Base-by-base conservation (phyloP, 208 protist genomes). In the Leptomonas pyrrhocoris region DNA sequence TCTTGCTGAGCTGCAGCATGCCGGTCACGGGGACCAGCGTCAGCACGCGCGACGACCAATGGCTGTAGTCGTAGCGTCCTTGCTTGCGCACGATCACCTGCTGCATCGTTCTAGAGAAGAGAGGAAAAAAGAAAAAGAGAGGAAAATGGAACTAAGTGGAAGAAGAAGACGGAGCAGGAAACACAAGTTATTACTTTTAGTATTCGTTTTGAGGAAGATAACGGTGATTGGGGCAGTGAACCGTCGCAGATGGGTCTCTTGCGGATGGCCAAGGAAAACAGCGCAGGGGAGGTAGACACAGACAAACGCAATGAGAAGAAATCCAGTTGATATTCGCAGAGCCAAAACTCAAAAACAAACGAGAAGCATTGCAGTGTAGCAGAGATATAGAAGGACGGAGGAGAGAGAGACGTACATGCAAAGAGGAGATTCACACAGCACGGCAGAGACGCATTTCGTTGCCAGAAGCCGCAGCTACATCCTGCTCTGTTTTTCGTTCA, bases 31-130 rank as follows among this genome's bases (percentile, higher is more conserved):
- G 12, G 40, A 50, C 57, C 25, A 62, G 13, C 16, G 57, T 62
- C 40, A 62, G 38, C 21, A 62, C 50, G 57, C 57, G 57, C 4
- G 57, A 36, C 8, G 57, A 43, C 57, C 57, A 62, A 25, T 62
- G 27, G 57, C 57, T 40, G 40, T 62, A 40, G 25, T 62, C 40
- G 40, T 28, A 62, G 57, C 46, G 46, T 36, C 57, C 57, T 19
- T 62, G 57, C 57, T 62, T 62, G 23, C 36, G 40, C 57, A 62
- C 57, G 57, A 25, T 62, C 40, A 15, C 46, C 23, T 3, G 57
- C 40, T 15, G 38, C 38, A 42, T 6, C 38, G 9, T 15, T 42
- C 13, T 9, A 13, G 4, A 13, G 13, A 6, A 13, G 57, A 62
- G 40, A 18, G 16, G 25, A 38, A 60, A 46, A 30, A 5, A 46